Evolutionary conservation across 1,284 basidiomycete species (phyloP), one percentile per base, ranked within the genome.

Genomic region (Ceratobasidium sp.): DNA sequence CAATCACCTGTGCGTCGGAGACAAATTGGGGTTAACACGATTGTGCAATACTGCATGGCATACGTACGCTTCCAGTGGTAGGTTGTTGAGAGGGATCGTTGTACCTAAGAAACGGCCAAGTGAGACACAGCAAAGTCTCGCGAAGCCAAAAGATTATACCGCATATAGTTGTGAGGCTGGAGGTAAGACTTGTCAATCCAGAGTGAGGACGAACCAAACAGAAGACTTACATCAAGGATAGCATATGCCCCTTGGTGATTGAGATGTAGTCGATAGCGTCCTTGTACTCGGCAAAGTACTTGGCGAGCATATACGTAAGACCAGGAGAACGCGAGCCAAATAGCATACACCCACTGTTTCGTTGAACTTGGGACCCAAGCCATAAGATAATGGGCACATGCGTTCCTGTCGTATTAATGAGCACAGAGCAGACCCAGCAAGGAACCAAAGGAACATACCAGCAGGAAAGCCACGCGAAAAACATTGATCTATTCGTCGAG

Each of bases 381-480:
- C 82, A 42, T 77, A 79, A 1, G 75, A 73, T n/a, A 82, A 74
- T 29, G 82, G 82, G 50, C 77, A 79, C 81, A 83, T 81, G 17
- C 82, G 78, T 72, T 83, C 82, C 58, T 38, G 43, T n/a, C n/a
- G n/a, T n/a, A n/a, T n/a, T 35, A 43, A 34, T 22, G 27, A 38
- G 7, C 7, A 29, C 25, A 50, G n/a, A 50, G 35, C 29, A 17
- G n/a, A n/a, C n/a, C 22, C n/a, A 52, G n/a, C 20, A 56, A 42
- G 13, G 60, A 20, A 32, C 22, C 12, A 17, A n/a, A 2, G 31
- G 29, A 3, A 54, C 69, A 45, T 42, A 73, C 73, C 81, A 83
- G 81, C 34, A 83, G 76, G 74, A 83, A 82, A 0, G 82, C 81
- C 8, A 83, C 81, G 27, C 82, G 80, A 77, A 83, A 83, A 71